phyloP scores from a whole-genome alignment of 208 protist genomes.

The Blastocrithidia nonstop region DNA sequence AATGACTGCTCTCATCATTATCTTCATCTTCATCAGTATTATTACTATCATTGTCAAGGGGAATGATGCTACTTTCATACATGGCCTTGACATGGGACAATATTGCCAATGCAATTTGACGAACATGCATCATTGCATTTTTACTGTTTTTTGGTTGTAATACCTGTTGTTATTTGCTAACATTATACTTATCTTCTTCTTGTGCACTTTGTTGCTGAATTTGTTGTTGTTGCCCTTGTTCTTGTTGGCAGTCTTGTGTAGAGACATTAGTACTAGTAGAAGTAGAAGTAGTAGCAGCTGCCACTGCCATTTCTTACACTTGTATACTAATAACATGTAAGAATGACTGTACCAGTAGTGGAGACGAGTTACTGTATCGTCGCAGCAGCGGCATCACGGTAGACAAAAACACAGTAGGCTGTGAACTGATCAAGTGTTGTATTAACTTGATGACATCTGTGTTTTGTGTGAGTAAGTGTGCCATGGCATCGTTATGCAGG shows the following conservation, averaged over 20 bases:
- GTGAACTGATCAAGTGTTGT: slow-evolving; percentile 29
- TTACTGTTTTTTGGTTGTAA: no score
- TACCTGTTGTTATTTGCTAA: no score
- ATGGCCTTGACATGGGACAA: slow-evolving; percentile 32
- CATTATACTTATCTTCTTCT: no score
- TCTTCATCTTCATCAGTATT: slow-evolving; percentile 1
- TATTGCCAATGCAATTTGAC: slow-evolving; percentile 17
- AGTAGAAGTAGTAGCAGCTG: background rate
- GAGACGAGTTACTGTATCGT: slow-evolving; percentile 27
- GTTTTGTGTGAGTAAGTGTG: slow-evolving; percentile 29
- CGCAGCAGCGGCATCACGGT: slow-evolving; percentile 44
- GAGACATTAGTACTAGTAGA: background rate
- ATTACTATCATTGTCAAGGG: slow-evolving; percentile 6
- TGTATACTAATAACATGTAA: slow-evolving; percentile 31
- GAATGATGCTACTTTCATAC: slow-evolving; percentile 42
- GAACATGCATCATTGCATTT: slow-evolving; percentile 6
- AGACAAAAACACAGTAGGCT: slow-evolving; percentile 25
- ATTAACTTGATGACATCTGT: slow-evolving; percentile 39
- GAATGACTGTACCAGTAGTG: slow-evolving; percentile 51
- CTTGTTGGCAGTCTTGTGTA: background rate
- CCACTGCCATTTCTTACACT: slow-evolving; percentile 20
- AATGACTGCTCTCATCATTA: slow-evolving; percentile 6
- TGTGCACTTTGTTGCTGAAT: no score
- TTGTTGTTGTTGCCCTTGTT: no score
- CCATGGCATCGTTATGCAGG: slow-evolving; percentile 28